phyloP scores from a whole-genome alignment of 768 basidiomycete genomes.

The Tulasnella sp. region DNA sequence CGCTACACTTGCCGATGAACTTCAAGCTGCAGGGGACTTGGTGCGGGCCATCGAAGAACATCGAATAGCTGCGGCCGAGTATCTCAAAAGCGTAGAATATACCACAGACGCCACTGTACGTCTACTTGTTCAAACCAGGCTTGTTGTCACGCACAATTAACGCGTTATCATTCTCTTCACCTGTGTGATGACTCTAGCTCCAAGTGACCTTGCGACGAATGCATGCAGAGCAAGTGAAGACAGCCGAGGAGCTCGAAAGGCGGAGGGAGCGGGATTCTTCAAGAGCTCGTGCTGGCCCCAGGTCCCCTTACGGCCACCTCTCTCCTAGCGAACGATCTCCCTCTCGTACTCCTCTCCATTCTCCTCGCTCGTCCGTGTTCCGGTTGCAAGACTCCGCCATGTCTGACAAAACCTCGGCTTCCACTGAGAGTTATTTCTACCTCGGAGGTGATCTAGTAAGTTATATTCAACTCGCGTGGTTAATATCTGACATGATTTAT shows the following conservation, averaged over 20 bases:
- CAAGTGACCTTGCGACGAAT: slow-evolving; percentile 71
- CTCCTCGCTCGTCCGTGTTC: slow-evolving; percentile 11
- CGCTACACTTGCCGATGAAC: slow-evolving; percentile 14
- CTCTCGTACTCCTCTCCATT: slow-evolving; percentile 9
- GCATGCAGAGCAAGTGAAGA: slow-evolving; percentile 64
- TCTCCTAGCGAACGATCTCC: slow-evolving; percentile 14
- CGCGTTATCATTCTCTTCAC: background rate
- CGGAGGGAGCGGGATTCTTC: slow-evolving; percentile 59
- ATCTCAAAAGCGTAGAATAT: slow-evolving; percentile 61
- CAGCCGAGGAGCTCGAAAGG: slow-evolving; percentile 61
- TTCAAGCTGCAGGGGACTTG: slow-evolving; percentile 5
- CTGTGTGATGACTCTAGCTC: slow-evolving; percentile 41
- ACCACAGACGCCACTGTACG: slow-evolving; percentile 65
- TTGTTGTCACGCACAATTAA: slow-evolving; percentile 9
- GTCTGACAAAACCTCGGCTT: slow-evolving; percentile 54
- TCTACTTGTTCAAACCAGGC: slow-evolving; percentile 21
- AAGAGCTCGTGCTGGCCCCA: slow-evolving; percentile 22
- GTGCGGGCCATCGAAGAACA: slow-evolving; percentile 49
- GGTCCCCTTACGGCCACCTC: slow-evolving; percentile 13
- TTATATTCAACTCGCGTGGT: no score
- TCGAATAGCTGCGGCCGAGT: slow-evolving; percentile 66
- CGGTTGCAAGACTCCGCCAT: slow-evolving; percentile 21
- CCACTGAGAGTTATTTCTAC: slow-evolving; percentile 76
- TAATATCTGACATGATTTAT: background rate
- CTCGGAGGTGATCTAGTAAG: slow-evolving; percentile 63